Conservation (phyloP, 2,329 filamentous ascomycete species). For the Nemania serpens region DNA sequence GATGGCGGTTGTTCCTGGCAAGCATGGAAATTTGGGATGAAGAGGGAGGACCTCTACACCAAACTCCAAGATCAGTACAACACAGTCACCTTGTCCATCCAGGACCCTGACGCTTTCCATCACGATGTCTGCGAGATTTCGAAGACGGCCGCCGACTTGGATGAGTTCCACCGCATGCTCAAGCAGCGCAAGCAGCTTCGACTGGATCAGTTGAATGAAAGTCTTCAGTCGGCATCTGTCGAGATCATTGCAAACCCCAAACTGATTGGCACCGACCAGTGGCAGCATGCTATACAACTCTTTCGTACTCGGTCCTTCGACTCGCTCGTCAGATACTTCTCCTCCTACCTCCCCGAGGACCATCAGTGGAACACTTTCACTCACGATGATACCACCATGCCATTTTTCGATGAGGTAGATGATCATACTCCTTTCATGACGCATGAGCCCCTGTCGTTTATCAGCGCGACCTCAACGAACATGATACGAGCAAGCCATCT, state of each 20-base stretch:
- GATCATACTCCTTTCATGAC: conserved; percentile 48
- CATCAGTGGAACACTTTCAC: conserved; percentile 48
- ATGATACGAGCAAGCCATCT: conserved; percentile 42
- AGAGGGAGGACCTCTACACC: conserved; percentile 61
- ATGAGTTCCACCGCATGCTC: conserved; percentile 60
- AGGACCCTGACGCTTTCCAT: conserved; percentile 65
- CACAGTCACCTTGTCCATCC: conserved; percentile 59
- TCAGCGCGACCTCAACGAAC: conserved; percentile 24
- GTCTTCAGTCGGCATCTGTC: conserved; percentile 61
- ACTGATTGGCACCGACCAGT: conserved; percentile 63
- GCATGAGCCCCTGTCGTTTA: conserved; percentile 50
- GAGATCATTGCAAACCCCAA: conserved; percentile 65
- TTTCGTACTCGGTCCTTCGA: conserved; percentile 64
- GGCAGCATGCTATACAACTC: conserved; percentile 62
- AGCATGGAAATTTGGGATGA: conserved; percentile 67
- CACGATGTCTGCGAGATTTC: conserved; percentile 66
- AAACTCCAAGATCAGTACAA: conserved; percentile 65
- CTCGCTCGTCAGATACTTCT: conserved; percentile 64
- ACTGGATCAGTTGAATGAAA: conserved; percentile 58
- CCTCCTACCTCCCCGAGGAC: conserved; percentile 60
- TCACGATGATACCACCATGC: conserved; percentile 39
- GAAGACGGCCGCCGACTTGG: conserved; percentile 52
- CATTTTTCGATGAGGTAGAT: conserved; percentile 50
- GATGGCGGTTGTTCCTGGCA: conserved; percentile 56
- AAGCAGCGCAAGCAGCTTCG: conserved; percentile 59